Evolutionary conservation across 306 rosid species (phyloP).

Genomic region (Lablab purpureus): DNA sequence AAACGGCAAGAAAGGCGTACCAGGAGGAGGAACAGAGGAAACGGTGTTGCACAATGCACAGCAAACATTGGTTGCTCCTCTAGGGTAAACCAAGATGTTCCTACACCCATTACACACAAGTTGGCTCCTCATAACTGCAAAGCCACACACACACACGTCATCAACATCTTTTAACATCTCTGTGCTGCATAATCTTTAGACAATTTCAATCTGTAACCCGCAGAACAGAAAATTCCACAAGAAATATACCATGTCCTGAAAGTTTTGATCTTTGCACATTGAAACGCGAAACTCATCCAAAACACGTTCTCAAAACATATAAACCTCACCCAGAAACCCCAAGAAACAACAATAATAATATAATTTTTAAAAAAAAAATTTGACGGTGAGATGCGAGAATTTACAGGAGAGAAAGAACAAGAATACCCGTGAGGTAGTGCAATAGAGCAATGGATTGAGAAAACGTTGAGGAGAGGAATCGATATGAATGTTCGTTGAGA

Average conservation of each 20-base stretch:
- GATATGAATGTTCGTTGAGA: background rate
- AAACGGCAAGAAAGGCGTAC: constrained; percentile 45
- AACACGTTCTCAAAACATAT: background rate
- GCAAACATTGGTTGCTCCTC: constrained; percentile 93
- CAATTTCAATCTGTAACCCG: background rate
- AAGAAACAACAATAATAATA: background rate
- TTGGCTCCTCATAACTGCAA: constrained; percentile 95
- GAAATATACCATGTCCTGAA: background rate
- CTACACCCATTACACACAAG: constrained; percentile 94
- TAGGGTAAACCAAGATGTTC: constrained; percentile 83
- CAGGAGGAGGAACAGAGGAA: constrained; percentile 89
- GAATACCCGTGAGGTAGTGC: background rate
- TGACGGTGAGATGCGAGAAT: background rate
- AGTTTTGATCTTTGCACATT: background rate
- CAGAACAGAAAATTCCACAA: background rate
- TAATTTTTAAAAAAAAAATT: background rate
- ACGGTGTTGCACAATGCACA: constrained; percentile 87
- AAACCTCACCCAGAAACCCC: background rate
- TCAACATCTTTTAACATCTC: background rate
- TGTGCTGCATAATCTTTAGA: background rate
- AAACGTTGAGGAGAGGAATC: background rate
- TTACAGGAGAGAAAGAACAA: background rate
- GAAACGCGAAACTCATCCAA: background rate
- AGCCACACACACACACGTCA: constrained; percentile 14
- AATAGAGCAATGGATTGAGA: background rate